Percentiles rank a stretch among this genome's conserved stretches.
These are phyloP conservation scores for Amanita inopinata DNA, from an alignment of 768 basidiomycete genomes.

Conservation along the genomic window DNA sequence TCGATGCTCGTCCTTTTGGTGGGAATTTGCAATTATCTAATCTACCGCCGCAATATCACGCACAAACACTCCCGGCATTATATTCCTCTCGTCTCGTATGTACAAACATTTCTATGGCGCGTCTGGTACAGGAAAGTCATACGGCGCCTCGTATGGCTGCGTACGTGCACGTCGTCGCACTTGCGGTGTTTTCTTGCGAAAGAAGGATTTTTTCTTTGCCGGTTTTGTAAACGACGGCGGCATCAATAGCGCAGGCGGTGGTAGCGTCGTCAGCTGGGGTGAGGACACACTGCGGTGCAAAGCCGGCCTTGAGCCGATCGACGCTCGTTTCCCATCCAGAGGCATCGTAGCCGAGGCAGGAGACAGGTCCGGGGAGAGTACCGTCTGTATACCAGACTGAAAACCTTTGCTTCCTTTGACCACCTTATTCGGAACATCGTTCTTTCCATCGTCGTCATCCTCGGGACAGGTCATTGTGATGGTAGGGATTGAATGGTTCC, in stretches of 20 bases:
- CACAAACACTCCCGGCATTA: no score
- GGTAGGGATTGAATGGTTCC: constrained; percentile 1
- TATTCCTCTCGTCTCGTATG: no score
- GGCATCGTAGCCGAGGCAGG: neutral
- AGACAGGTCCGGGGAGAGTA: neutral
- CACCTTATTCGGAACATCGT: neutral
- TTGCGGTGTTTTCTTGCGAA: constrained; percentile 4
- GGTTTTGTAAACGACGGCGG: constrained; percentile 4
- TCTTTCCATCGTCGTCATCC: neutral
- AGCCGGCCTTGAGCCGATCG: constrained; percentile 12
- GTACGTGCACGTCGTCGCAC: constrained; percentile 30
- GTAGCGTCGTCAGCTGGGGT: constrained; percentile 17
- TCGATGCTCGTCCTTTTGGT: no score
- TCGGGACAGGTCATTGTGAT: constrained; percentile 4
- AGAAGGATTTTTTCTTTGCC: constrained; percentile 3
- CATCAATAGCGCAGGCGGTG: constrained; percentile 4
- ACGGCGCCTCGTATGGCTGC: constrained; percentile 55
- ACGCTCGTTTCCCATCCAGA: neutral
- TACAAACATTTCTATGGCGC: no score
- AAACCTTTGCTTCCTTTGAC: neutral
- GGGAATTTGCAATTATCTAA: constrained; percentile 1
- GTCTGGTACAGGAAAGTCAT: no score
- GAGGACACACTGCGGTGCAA: constrained; percentile 19
- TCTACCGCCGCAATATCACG: neutral
- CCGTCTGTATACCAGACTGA: neutral